Evolutionary conservation across 805 yeast species (phyloP).

Genomic region (Kluyveromyces dobzhanskii): DNA sequence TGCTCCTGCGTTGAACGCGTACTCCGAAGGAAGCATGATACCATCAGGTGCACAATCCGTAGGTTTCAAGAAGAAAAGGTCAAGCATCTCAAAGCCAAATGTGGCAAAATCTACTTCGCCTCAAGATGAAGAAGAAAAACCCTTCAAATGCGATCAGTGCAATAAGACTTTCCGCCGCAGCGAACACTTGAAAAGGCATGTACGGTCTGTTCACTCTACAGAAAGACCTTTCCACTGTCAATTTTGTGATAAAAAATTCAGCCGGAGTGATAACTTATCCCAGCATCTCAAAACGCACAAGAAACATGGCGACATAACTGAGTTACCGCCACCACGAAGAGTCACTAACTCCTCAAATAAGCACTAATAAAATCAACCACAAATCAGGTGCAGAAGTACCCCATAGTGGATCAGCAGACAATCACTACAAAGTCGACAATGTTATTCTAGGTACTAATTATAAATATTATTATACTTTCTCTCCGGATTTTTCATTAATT

Average conservation of each 20-base stretch:
- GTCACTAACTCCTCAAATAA: constrained; percentile 1
- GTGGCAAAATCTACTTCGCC: constrained; percentile 8
- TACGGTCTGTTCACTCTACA: constrained; percentile 55
- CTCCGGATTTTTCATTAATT: too few species aligned
- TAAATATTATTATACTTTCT: too few species aligned
- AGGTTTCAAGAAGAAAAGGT: constrained; percentile 1
- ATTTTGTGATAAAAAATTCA: constrained; percentile 51
- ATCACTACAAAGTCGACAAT: too few species aligned
- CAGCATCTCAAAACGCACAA: constrained; percentile 54
- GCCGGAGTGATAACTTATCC: constrained; percentile 58
- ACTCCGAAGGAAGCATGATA: not conserved
- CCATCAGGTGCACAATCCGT: not conserved
- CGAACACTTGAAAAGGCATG: constrained; percentile 61
- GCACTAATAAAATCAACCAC: not conserved
- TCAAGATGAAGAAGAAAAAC: constrained; percentile 27
- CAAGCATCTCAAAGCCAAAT: constrained; percentile 6
- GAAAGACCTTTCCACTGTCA: constrained; percentile 52
- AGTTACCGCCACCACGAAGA: constrained; percentile 3
- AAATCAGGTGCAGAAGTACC: too few species aligned
- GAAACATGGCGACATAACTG: constrained; percentile 23
- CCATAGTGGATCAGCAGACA: too few species aligned
- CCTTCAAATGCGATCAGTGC: constrained; percentile 32
- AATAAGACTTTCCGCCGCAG: constrained; percentile 45
- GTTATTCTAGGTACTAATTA: too few species aligned
- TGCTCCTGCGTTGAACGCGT: not conserved